Evolutionary conservation across 371 early-diverging fungal genomes (phyloP), one percentile per base, ranked within the genome.

Genomic region (Gilbertella persicaria): DNA sequence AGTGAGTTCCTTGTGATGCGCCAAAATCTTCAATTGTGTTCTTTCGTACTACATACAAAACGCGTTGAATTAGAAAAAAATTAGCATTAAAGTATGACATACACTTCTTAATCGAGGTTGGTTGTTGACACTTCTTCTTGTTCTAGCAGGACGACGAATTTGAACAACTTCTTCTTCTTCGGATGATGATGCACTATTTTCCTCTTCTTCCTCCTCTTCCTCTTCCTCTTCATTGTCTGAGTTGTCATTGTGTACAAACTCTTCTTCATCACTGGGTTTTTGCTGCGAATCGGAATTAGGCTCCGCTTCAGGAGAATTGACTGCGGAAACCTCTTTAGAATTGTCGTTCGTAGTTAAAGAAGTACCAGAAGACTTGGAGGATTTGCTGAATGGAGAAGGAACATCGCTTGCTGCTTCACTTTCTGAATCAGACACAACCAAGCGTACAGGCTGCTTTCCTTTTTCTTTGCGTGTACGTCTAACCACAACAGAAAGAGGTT

Each of bases 1-100:
- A 5, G 42, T 66, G 6, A 91, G 66, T 49, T 88, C 90, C 0
- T 87, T 86, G 62, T 91, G 87, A 6, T 70, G 58, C 2, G 44
- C 51, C 2, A 70, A 29, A 1, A 86, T 58, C n/a, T 61, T 48
- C 4, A 20, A 45, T 29, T 52, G 62, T 0, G 67, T 69, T 21
- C 58, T 37, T 26, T 64, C 48, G 50, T 64, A 64, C 64, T 64
- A 56, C 36, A 28, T n/a, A 41, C 4, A 43, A 42, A 19, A 28
- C 30, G n/a, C n/a, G 39, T 33, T 33, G 5, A n/a, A 21, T 25
- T 20, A 29, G 14, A 41, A 41, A 43, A 33, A 44, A 36, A 25
- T n/a, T 16, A 43, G 21, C 51, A 6, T 0, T 42, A 24, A 36
- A 36, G 17, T 6, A 52, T 43, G 25, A 33, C 30, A 45, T n/a